Base-by-base conservation (phyloP, 2,329 filamentous ascomycete species). In the Trichoderma afroharzianum region DNA sequence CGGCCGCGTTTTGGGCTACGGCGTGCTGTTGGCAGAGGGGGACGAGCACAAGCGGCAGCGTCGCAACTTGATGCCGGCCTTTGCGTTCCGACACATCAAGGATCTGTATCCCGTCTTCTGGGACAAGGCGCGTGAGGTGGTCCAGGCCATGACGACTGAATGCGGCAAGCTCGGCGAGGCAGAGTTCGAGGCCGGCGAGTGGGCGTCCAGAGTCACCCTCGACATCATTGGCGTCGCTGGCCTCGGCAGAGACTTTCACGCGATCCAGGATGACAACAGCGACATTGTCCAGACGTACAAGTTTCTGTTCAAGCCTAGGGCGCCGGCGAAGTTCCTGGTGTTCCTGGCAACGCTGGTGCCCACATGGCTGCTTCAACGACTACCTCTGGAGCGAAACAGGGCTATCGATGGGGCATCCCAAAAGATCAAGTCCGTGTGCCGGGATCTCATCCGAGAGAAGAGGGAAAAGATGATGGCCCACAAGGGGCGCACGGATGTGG, bases 51-150 rank as follows among this genome's bases (percentile, higher is more conserved):
- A 92, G 82, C 83, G 88, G 76, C 92, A 94, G 82, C 88, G 95
- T 61, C 94, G 92, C 79, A 90, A 91, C 71, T 87, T 97, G 21
- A 89, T 91, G 82, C 94, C 94, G 0, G 93, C 93, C 2, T 97
- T 97, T 80, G 87, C 90, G n/a, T 97, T 93, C 78, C 88, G 94
- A 26, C 93, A 97, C 76, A 85, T 97, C 79, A 97, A 96, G 78
- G 88, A 95, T 72, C 83, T 97, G 15, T 96, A 97, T 76, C 91
- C 93, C 0, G 83, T 92, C 6, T 97, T 98, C 80, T 97, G 94
- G 94, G 77, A 82, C 24, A 97, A 97, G 81, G 88, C 91, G 1
- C 81, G 87, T 8, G 91, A 95, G 78, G 87, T 91, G 76, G 89
- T 90, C 6, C 81, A 87, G 24, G 86, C 87, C 63, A 90, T 97